Evolutionary conservation across 2,329 filamentous ascomycete genomes (phyloP).

Genomic region (Hortaea sp.): DNA sequence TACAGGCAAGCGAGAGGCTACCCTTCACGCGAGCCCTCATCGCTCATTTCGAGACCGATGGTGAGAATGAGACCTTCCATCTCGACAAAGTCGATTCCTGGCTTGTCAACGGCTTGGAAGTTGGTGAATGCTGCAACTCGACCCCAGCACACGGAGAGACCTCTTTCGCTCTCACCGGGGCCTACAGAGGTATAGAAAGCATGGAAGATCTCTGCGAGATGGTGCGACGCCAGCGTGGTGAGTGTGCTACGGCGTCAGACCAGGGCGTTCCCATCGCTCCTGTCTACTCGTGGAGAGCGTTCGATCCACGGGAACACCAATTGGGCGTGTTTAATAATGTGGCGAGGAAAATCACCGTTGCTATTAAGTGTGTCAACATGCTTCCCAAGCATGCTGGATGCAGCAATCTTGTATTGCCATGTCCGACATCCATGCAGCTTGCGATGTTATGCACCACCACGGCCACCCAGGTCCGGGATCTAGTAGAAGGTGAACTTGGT

Average conservation of each 20-base stretch:
- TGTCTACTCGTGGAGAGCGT: not conserved
- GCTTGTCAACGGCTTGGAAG: not conserved
- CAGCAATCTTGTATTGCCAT: not conserved
- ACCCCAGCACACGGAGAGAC: not conserved
- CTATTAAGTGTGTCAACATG: not conserved
- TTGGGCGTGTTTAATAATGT: too few species aligned
- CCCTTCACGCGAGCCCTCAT: not conserved
- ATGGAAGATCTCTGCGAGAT: not conserved
- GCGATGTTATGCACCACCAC: not conserved
- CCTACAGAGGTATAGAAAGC: not conserved
- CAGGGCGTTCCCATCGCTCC: not conserved
- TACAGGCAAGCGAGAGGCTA: not conserved
- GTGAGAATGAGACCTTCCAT: not conserved
- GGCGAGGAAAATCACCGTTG: not conserved
- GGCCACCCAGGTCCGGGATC: not conserved
- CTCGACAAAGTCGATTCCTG: not conserved
- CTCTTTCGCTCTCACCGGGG: not conserved
- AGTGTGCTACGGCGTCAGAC: not conserved
- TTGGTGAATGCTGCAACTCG: not conserved
- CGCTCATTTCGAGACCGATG: not conserved
- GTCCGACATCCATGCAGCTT: not conserved
- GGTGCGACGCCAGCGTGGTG: not conserved
- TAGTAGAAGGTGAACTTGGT: not conserved
- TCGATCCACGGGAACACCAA: not conserved
- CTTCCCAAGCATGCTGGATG: not conserved